Percentiles rank a stretch among this genome's conserved stretches.
phyloP scores from a whole-genome alignment of 2,329 filamentous ascomycete genomes.

The Teratosphaeria pseudoeucalypti region DNA sequence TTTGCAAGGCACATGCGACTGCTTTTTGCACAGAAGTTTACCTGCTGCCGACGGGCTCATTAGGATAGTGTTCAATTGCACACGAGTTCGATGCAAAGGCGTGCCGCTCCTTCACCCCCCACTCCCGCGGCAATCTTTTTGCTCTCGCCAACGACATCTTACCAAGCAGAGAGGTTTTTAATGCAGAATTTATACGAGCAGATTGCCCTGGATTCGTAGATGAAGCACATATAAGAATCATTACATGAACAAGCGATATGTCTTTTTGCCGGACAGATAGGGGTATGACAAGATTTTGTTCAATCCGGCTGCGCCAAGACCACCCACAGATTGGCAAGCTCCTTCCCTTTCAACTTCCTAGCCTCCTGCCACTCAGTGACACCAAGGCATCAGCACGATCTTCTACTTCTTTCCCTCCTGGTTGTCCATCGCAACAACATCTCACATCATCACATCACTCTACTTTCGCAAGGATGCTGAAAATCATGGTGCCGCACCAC shows the following conservation, averaged over 20 bases:
- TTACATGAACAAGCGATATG: not conserved
- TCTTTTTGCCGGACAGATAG: not conserved
- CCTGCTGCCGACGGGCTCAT: not conserved
- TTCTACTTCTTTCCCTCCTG: not conserved
- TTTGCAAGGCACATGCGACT: not conserved
- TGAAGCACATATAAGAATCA: not conserved
- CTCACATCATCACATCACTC: not conserved
- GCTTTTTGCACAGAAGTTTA: not conserved
- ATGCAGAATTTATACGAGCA: not conserved
- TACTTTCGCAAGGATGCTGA: not conserved
- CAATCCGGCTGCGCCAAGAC: not conserved
- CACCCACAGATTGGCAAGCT: not conserved
- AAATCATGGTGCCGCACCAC: not conserved
- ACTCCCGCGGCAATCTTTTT: not conserved
- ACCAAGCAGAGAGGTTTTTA: not conserved
- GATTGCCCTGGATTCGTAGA: not conserved
- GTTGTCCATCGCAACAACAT: not conserved
- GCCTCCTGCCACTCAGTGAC: not conserved
- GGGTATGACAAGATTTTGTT: not conserved
- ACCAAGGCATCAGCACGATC: not conserved
- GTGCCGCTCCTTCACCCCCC: not conserved
- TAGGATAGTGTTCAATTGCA: not conserved
- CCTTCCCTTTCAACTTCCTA: not conserved
- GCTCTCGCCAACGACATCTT: not conserved
- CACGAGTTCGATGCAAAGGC: not conserved